These are phyloP conservation scores for Priceomyces castillae DNA, from an alignment of 805 yeast genomes.

Conservation along the genomic window DNA sequence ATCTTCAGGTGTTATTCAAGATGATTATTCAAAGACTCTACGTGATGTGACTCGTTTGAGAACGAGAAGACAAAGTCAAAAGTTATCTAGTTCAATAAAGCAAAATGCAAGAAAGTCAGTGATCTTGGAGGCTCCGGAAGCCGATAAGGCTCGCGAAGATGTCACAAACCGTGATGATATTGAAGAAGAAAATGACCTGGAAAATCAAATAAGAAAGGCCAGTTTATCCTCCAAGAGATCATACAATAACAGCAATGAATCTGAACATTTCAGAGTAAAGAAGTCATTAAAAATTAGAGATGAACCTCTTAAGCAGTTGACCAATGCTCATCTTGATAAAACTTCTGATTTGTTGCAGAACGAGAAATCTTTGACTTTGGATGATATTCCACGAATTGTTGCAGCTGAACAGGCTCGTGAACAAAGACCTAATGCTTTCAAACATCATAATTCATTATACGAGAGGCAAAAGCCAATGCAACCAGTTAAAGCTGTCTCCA, in stretches of 20 bases:
- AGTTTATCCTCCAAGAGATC: conserved; percentile 30
- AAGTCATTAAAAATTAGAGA: conserved; percentile 31
- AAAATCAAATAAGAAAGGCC: conserved; percentile 10
- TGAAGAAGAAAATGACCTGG: conserved; percentile 1
- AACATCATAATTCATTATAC: conserved; percentile 60
- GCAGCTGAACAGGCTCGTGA: conserved; percentile 96
- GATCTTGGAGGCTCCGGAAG: conserved; percentile 61
- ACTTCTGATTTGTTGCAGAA: conserved; percentile 70
- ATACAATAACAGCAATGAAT: conserved; percentile 21
- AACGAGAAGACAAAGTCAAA: conserved; percentile 66
- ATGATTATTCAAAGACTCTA: conserved; percentile 65
- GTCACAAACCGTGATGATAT: conserved; percentile 18
- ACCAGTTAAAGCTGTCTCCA: conserved; percentile 21
- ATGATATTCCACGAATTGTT: conserved; percentile 95
- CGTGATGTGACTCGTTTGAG: conserved; percentile 74
- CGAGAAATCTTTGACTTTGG: conserved; percentile 84
- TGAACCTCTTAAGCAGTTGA: conserved; percentile 35
- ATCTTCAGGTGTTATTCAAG: conserved; percentile 24
- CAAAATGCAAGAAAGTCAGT: conserved; percentile 65
- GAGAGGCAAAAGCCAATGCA: conserved; percentile 30
- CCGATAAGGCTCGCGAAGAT: conserved; percentile 35
- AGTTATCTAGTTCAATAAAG: conserved; percentile 51
- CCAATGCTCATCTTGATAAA: conserved; percentile 47
- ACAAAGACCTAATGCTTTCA: conserved; percentile 87
- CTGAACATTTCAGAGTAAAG: conserved; percentile 23